Percentiles rank a stretch among this genome's conserved stretches.
Evolutionary conservation across 768 basidiomycete genomes (phyloP).

Genomic region (Boletus insuetus): DNA sequence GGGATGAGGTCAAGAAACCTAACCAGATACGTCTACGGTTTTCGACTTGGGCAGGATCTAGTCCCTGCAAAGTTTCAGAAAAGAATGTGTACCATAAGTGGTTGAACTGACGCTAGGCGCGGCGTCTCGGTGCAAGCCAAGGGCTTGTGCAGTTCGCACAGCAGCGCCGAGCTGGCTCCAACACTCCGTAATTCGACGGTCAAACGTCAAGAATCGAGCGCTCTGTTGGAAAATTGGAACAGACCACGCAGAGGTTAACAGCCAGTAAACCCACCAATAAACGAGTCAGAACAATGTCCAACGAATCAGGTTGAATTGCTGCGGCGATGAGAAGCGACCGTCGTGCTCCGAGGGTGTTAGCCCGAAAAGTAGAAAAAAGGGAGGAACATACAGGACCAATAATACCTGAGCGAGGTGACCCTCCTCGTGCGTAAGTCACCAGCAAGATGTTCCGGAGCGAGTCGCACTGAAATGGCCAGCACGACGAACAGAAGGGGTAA

Average conservation of each 20-base stretch:
- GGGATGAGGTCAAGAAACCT: neutral
- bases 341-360: conserved; percentile 54
- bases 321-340: conserved; percentile 87
- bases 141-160: conserved; percentile 88
- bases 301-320: conserved; percentile 88
- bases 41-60: conserved; percentile 76
- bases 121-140: conserved; percentile 90
- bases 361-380: conserved; percentile 2
- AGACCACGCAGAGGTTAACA: neutral
- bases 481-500: conserved; percentile 93
- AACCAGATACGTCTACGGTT: conserved; percentile 91
- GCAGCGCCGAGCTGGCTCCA: conserved; percentile 96
- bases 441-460: conserved; percentile 82
- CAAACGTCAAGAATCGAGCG: conserved; percentile 67
- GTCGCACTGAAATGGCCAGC: conserved; percentile 78
- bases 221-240: conserved; percentile 40
- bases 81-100: neutral
- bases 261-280: conserved; percentile 50
- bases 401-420: conserved; percentile 83
- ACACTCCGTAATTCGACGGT: conserved; percentile 88
- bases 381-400: conserved; percentile 83
- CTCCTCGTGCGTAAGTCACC: conserved; percentile 75
- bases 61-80: conserved; percentile 43
- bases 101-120: conserved; percentile 63
- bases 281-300: conserved; percentile 92